Percentiles rank a stretch among this genome's conserved stretches.
Evolutionary conservation across 2,329 filamentous ascomycete genomes (phyloP).

Genomic region (Geosmithia putterillii): DNA sequence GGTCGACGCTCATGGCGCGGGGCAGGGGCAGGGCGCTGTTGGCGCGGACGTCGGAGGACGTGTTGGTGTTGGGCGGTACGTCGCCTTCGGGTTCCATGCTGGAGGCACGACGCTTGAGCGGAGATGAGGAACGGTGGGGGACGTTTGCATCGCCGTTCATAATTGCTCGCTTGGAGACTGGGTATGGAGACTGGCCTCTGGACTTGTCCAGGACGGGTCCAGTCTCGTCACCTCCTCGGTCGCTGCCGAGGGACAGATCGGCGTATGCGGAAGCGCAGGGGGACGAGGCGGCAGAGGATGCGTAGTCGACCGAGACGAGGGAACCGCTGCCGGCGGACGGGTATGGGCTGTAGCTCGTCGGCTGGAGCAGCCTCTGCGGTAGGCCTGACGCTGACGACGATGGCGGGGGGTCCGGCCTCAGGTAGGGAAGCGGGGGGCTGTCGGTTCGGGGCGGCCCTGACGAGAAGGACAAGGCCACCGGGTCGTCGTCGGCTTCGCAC

Average conservation of each 20-base stretch:
- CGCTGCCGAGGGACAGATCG: slow-evolving; percentile 43
- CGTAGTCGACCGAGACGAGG: slow-evolving; percentile 33
- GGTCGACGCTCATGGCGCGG: slow-evolving; percentile 28
- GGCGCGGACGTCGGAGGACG: slow-evolving; percentile 1
- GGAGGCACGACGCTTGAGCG: slow-evolving; percentile 50
- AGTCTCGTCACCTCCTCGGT: slow-evolving; percentile 36
- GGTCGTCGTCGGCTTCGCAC: slow-evolving; percentile 35
- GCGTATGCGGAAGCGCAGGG: slow-evolving; percentile 42
- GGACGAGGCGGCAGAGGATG: slow-evolving; percentile 44
- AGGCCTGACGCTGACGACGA: slow-evolving; percentile 36
- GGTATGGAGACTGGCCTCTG: slow-evolving; percentile 34
- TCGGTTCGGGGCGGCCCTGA: slow-evolving; percentile 20
- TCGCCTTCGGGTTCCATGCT: slow-evolving; percentile 43
- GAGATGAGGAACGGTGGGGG: slow-evolving; percentile 50
- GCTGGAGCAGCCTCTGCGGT: slow-evolving; percentile 39
- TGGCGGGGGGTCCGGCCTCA: slow-evolving; percentile 23
- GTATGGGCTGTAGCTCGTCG: slow-evolving; percentile 12
- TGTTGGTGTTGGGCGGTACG: slow-evolving; percentile 20
- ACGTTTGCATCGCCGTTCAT: slow-evolving; percentile 48
- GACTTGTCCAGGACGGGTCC: slow-evolving; percentile 22
- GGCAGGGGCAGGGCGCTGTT: slow-evolving; percentile 16
- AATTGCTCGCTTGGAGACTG: slow-evolving; percentile 37
- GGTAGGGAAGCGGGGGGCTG: slow-evolving; percentile 24
- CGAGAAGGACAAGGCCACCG: slow-evolving; percentile 34
- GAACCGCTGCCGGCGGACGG: slow-evolving; percentile 21